Evolutionary conservation across 2,329 filamentous ascomycete species (phyloP).

Genomic region (Penicillium thymicola): DNA sequence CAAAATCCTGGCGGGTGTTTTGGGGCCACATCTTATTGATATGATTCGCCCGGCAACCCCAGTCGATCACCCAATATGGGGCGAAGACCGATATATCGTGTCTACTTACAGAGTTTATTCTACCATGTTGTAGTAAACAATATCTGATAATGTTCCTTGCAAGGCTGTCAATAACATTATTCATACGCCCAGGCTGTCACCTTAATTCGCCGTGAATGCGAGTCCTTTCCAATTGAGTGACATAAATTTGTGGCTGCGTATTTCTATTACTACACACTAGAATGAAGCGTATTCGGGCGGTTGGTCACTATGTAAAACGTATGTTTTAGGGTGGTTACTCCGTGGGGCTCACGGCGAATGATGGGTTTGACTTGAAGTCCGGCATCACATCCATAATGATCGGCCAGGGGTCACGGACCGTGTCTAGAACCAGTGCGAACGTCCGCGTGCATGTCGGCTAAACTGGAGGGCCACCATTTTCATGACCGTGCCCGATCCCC

Average conservation of each 20-base stretch:
- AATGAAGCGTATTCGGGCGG: neutral
- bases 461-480: neutral
- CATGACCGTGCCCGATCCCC: neutral
- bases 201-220: neutral
- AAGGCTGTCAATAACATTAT: neutral
- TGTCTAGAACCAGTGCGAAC: neutral
- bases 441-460: neutral
- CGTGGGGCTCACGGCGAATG: neutral
- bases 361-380: neutral
- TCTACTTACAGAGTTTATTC: neutral
- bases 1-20: neutral
- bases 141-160: neutral
- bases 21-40: neutral
- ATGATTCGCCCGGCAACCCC: neutral
- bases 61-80: neutral
- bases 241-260: neutral
- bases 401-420: constrained; percentile 1
- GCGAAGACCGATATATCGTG: neutral
- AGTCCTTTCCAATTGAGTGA: neutral
- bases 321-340: neutral
- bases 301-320: neutral
- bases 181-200: too few relatives aligned
- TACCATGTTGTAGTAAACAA: neutral
- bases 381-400: constrained; percentile 1
- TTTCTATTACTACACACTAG: neutral